Conservation (phyloP, 257 asterid genomes). For the Plantago elongata region DNA sequence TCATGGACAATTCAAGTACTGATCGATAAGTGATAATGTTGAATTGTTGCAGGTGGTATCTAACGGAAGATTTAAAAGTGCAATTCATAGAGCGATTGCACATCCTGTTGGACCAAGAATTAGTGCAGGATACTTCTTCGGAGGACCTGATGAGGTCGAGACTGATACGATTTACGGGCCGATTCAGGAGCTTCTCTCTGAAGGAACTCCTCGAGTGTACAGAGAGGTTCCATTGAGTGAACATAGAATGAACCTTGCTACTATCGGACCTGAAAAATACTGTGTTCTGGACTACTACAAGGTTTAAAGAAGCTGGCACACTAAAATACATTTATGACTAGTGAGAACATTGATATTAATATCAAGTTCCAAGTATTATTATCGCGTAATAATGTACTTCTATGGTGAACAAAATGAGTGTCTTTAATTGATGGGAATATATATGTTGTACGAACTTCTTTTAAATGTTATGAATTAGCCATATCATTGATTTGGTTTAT, state of each 20-base stretch:
- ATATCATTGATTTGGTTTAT: too few species aligned
- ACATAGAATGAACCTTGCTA: slow-evolving; percentile 5
- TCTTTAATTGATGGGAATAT: too few species aligned
- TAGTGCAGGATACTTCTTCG: slow-evolving; percentile 32
- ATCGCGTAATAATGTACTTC: too few species aligned
- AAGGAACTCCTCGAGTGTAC: slow-evolving; percentile 34
- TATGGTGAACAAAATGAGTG: too few species aligned
- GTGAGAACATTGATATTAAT: too few species aligned
- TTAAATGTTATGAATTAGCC: too few species aligned
- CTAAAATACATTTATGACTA: neutral
- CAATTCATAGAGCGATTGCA: slow-evolving; percentile 33
- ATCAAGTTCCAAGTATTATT: too few species aligned
- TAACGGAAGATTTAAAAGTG: slow-evolving; percentile 31
- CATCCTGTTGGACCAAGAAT: slow-evolving; percentile 33
- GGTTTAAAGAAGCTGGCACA: slow-evolving; percentile 1
- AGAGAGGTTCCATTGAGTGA: slow-evolving; percentile 25
- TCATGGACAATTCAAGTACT: too few species aligned
- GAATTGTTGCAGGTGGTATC: slow-evolving; percentile 25
- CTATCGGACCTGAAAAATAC: slow-evolving; percentile 30
- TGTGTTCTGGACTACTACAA: slow-evolving; percentile 26
- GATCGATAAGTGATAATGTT: too few species aligned
- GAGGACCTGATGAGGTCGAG: neutral
- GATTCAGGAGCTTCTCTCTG: slow-evolving; percentile 34
- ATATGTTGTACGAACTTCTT: too few species aligned
- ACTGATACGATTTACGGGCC: slow-evolving; percentile 25